Evolutionary conservation across 2,329 filamentous ascomycete species (phyloP).

Genomic region (Gremmenia infestans): DNA sequence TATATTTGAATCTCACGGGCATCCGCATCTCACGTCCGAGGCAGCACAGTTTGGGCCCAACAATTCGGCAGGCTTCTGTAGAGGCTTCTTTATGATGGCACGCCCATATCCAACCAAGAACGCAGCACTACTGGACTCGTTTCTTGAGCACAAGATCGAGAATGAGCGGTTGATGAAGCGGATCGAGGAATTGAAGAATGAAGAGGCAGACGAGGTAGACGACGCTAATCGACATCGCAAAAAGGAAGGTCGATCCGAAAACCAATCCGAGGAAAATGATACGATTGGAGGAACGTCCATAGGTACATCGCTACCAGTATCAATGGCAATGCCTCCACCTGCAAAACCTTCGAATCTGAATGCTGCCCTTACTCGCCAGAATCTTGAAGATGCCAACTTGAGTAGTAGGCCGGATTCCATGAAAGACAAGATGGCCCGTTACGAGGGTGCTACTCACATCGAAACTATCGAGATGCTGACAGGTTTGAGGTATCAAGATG

Average conservation of each 20-base stretch:
- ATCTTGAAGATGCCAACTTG: constrained; percentile 67
- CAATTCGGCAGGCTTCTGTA: constrained; percentile 67
- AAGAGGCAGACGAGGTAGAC: constrained; percentile 77
- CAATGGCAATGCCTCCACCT: constrained; percentile 57
- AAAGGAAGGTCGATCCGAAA: constrained; percentile 50
- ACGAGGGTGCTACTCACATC: constrained; percentile 69
- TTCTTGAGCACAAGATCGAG: constrained; percentile 94
- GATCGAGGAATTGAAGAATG: constrained; percentile 77
- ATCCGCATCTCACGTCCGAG: constrained; percentile 77
- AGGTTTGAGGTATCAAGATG: constrained; percentile 79
- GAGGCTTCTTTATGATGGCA: constrained; percentile 91
- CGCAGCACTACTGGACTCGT: constrained; percentile 79
- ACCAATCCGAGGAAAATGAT: constrained; percentile 39
- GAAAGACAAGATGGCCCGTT: constrained; percentile 78
- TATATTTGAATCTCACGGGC: constrained; percentile 89
- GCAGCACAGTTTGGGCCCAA: constrained; percentile 57
- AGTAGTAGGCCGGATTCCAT: constrained; percentile 68
- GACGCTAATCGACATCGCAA: constrained; percentile 57
- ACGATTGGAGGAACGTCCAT: constrained; percentile 30
- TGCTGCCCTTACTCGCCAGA: constrained; percentile 69
- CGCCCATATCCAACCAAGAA: constrained; percentile 87
- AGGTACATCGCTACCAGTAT: constrained; percentile 25
- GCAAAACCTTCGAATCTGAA: constrained; percentile 60
- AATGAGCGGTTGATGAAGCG: constrained; percentile 82
- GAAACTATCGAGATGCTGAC: constrained; percentile 93